Conservation (phyloP, 2,329 filamentous ascomycete species). For the Tolypocladium paradoxum region DNA sequence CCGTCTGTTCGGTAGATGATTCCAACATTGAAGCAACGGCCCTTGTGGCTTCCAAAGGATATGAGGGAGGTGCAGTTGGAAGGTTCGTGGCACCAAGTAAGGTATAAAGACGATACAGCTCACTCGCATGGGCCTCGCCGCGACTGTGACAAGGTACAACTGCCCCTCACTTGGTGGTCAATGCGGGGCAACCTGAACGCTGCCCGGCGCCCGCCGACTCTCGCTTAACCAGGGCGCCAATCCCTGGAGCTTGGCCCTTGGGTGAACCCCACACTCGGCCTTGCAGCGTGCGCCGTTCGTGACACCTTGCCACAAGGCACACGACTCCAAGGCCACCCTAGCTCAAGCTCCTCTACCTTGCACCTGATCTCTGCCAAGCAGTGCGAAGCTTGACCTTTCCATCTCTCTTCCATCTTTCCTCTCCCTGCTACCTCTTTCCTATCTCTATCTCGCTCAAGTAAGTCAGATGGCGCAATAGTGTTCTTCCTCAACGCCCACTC, state of each 20-base stretch:
- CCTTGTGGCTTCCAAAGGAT: no score
- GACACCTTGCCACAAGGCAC: slow-evolving; percentile 24
- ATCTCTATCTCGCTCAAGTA: neutral
- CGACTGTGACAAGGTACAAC: neutral
- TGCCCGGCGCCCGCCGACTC: neutral
- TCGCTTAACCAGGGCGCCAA: neutral
- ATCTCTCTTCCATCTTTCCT: neutral
- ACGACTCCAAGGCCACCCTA: slow-evolving; percentile 7
- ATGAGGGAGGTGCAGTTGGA: no score
- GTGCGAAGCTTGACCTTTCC: neutral
- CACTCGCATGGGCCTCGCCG: no score
- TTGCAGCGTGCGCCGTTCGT: slow-evolving; percentile 13
- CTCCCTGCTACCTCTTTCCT: neutral
- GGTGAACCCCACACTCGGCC: slow-evolving; percentile 14
- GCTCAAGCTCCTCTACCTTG: neutral
- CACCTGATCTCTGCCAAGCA: neutral
- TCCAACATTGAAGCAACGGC: no score
- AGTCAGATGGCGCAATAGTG: neutral
- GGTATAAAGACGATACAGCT: no score
- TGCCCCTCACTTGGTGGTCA: neutral
- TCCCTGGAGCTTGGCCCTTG: neutral
- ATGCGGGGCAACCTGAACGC: neutral
- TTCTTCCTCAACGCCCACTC: neutral
- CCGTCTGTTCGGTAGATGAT: neutral
- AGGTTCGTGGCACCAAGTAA: no score